Base-by-base conservation (phyloP, 169 alveolate genomes). In the Cryptosporidium felis region DNA sequence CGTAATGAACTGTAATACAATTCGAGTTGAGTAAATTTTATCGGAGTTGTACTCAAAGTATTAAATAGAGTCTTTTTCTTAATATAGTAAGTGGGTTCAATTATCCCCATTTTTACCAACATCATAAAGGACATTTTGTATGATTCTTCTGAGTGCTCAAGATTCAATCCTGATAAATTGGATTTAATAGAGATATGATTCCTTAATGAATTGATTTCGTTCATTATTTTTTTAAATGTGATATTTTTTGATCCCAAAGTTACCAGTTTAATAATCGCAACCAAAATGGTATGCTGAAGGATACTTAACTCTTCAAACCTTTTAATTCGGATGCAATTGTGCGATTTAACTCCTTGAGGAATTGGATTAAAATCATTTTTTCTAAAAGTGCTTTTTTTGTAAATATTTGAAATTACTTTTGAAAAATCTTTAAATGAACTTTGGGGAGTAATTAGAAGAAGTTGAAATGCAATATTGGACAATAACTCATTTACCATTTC, bases 121-220 rank as follows among this genome's bases (percentile, higher is more conserved):
- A 36, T 51, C 56, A 74, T 14, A 56, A 74, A 74, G 36, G 85
- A 49, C 30, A 26, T n/a, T 53, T 49, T 53, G 40, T 74, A 74
- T 16, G 85, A 34, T 21, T 74, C 67, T 23, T 74, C 85, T 10
- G 85, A 23, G n/a, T 53, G 53, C 3, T 74, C 74, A n/a, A 74
- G 61, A 12, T 38, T 53, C 9, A 74, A 18, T 38, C 74, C 85
- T 8, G 85, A 74, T 9, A 49, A 34, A 53, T 74, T 56, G 16
- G 51, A 49, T 18, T 49, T 56, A 2, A 56, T 6, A 1, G 59
- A 45, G 4, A 51, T 53, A 53, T 74, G 60, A 21, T 32, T 16
- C 9, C 56, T 53, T 26, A 74, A 18, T n/a, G 34, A 49, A 45
- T 36, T 34, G 32, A 74, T 28, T 49, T 74, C 85, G 23, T 53